Percentiles rank a stretch among this genome's conserved stretches.
These are phyloP conservation scores for Spathaspora gorwiae DNA, from an alignment of 805 yeast genomes.

Conservation along the genomic window DNA sequence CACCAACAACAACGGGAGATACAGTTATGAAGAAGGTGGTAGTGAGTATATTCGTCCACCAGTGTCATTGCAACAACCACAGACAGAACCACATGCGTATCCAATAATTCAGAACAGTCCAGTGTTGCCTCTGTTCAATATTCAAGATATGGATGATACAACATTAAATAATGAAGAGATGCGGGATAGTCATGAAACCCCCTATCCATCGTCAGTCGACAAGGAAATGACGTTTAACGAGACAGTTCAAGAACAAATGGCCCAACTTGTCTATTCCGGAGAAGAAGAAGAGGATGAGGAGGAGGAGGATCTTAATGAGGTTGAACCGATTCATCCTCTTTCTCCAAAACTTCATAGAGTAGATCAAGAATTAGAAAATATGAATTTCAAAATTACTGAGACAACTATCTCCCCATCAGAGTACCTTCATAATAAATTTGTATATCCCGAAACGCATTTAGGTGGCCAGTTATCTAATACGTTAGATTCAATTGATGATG, in stretches of 20 bases:
- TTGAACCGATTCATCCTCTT: constrained; percentile 18
- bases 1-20: neutral
- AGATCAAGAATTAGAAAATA: constrained; percentile 26
- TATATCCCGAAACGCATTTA: neutral
- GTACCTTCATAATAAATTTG: constrained; percentile 2
- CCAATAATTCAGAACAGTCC: neutral
- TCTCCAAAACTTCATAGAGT: constrained; percentile 30
- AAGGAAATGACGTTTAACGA: neutral
- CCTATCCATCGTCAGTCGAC: neutral
- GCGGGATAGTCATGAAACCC: neutral
- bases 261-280: neutral
- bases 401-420: constrained; percentile 9
- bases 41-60: no score
- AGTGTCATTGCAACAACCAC: no score
- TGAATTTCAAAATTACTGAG: constrained; percentile 19
- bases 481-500: neutral
- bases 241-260: neutral
- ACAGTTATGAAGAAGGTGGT: no score
- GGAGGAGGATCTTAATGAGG: neutral
- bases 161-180: neutral
- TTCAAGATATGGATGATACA: constrained; percentile 2
- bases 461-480: neutral
- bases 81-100: no score
- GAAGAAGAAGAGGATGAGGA: neutral
- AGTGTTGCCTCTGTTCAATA: constrained; percentile 2